Percentiles rank a stretch among this genome's conserved stretches.
Evolutionary conservation across 331 rosid genomes (phyloP).

Genomic region (Phaseolus coccineus): DNA sequence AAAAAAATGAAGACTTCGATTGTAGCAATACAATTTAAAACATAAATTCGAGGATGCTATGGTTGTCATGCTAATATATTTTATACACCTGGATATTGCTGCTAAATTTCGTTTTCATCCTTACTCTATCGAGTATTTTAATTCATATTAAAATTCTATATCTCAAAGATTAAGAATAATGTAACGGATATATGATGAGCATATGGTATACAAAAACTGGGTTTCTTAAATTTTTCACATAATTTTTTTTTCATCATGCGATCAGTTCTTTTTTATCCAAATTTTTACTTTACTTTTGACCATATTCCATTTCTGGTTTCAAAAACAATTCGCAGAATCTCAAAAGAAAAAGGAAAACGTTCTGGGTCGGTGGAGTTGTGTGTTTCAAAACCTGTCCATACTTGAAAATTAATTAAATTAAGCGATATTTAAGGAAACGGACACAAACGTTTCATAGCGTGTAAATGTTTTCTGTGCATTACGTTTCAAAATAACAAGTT

Average conservation of each 20-base stretch:
- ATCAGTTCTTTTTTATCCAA: neutral
- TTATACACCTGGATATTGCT: conserved; percentile 23
- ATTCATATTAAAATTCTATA: conserved; percentile 11
- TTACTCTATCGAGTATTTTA: neutral
- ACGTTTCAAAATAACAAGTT: neutral
- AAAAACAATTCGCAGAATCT: neutral
- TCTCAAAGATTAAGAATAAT: neutral
- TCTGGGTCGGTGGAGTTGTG: neutral
- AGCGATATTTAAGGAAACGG: neutral
- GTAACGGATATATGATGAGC: neutral
- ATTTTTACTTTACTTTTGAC: neutral
- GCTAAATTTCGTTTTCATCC: neutral
- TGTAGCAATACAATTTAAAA: conserved; percentile 26
- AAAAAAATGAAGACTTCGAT: neutral
- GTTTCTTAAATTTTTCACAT: neutral
- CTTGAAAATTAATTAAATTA: neutral
- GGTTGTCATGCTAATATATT: conserved; percentile 12
- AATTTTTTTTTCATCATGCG: neutral
- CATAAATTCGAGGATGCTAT: neutral
- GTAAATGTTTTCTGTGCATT: neutral
- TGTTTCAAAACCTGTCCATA: neutral
- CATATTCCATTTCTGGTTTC: conserved; percentile 8
- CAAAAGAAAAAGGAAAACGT: neutral
- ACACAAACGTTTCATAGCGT: neutral
- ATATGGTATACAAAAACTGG: neutral